Evolutionary conservation across 1,284 basidiomycete species (phyloP), one percentile per base, ranked within the genome.

Genomic region (Coriolopsis trogii): DNA sequence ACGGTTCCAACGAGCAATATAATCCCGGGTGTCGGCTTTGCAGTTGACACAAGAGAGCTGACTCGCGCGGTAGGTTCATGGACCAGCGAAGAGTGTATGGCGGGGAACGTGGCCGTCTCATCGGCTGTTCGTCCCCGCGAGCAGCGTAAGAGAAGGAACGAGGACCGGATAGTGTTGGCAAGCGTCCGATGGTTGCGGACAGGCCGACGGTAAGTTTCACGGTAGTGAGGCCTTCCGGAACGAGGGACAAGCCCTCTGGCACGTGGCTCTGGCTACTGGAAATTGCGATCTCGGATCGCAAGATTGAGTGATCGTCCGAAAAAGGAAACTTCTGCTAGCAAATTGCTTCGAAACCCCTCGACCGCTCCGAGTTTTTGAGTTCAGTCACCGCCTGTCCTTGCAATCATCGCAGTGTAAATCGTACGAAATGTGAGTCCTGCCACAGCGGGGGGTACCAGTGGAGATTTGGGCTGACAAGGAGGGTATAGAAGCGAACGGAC

Each of bases 271-370:
- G 56, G 49, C 43, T 45, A 36, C 28, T 18, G n/a, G n/a, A 30
- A 36, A 46, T 42, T 16, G 41, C 48, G 46, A 49, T 55, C 46
- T 41, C 18, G 21, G 56, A 55, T 58, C 47, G 33, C 12, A 10
- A 43, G 31, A 42, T 52, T 47, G 53, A 49, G 47, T 52, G 49
- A 55, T 55, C 44, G 44, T 15, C 53, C 57, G 13, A 40, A 46
- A 51, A 41, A 39, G 45, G 48, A 30, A 53, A 38, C n/a, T 13
- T 12, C 29, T 16, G 18, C n/a, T 39, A n/a, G 40, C 56, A 53
- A 58, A 34, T 49, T 55, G 53, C 46, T 20, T 16, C 37, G 24
- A 25, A 41, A 16, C 46, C n/a, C n/a, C 4, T 16, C 33, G 13
- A 18, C 8, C 4, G n/a, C n/a, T 4, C 6, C n/a, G n/a, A 34